Percentiles rank a stretch among this genome's conserved stretches.
Evolutionary conservation across 2,329 filamentous ascomycete genomes (phyloP).

Genomic region (Penicillium palitans): DNA sequence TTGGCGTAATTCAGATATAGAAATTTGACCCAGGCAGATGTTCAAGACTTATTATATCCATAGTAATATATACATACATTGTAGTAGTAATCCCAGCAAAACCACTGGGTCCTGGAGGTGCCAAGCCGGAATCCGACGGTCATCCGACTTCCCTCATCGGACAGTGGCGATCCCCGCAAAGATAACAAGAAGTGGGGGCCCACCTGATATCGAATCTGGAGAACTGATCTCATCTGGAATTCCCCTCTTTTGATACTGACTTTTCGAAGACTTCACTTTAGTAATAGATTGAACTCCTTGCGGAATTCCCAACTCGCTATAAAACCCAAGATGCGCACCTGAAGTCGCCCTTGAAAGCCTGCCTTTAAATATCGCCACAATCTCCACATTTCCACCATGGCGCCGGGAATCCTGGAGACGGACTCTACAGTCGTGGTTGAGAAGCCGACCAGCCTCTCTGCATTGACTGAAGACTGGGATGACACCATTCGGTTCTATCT

Average conservation of each 20-base stretch:
- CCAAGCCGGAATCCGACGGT: conserved; percentile 5
- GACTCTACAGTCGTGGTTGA: conserved; percentile 47
- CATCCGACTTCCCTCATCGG: conserved; percentile 26
- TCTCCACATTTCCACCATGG: conserved; percentile 47
- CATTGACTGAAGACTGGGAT: conserved; percentile 75
- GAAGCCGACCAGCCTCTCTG: conserved; percentile 52
- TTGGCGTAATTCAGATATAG: conserved; percentile 16
- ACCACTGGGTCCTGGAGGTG: background rate
- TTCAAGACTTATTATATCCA: background rate
- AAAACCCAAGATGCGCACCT: conserved; percentile 12
- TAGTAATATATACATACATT: background rate
- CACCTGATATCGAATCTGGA: conserved; percentile 14
- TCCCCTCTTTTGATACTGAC: conserved; percentile 3
- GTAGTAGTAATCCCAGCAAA: conserved; percentile 5
- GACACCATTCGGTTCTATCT: conserved; percentile 90
- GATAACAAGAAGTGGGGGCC: conserved; percentile 15
- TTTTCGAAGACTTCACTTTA: background rate
- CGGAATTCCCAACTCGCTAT: background rate
- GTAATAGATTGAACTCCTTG: conserved; percentile 19
- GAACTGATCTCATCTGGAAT: conserved; percentile 10
- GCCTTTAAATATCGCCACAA: background rate
- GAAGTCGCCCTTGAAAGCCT: background rate
- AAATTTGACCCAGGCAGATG: background rate
- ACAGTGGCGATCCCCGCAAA: conserved; percentile 42
- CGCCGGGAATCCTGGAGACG: conserved; percentile 55